Conservation (phyloP, 2,329 filamentous ascomycete species). For the Alternaria burnsii region DNA sequence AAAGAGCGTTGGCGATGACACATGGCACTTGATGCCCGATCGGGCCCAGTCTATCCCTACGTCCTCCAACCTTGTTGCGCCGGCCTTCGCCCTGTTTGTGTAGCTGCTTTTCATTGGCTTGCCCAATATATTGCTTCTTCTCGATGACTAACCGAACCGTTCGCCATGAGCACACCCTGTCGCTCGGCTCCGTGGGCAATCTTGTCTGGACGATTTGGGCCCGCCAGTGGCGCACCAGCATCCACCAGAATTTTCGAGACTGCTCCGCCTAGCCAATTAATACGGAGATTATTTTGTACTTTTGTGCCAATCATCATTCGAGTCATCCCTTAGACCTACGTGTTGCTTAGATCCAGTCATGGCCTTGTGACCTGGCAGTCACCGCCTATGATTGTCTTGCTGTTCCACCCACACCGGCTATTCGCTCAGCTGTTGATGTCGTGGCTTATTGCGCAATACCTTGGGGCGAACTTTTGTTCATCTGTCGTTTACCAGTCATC, state of each 20-base stretch:
- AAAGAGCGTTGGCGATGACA: conserved; percentile 42
- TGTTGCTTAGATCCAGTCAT: conserved; percentile 22
- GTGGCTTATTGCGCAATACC: conserved; percentile 40
- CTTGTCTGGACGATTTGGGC: conserved; percentile 21
- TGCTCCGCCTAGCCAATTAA: conserved; percentile 42
- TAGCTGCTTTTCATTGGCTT: conserved; percentile 34
- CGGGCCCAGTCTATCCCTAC: conserved; percentile 21
- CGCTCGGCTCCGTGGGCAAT: conserved; percentile 20
- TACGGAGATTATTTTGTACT: conserved; percentile 40
- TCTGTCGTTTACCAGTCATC: conserved; percentile 8
- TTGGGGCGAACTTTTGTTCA: conserved; percentile 15
- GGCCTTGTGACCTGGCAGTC: conserved; percentile 38
- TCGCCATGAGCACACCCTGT: conserved; percentile 14
- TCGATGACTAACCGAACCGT: conserved; percentile 40
- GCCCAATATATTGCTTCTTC: conserved; percentile 35
- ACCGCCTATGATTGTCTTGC: conserved; percentile 21
- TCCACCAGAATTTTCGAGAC: conserved; percentile 43
- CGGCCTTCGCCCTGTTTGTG: conserved; percentile 25
- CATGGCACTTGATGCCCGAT: conserved; percentile 38
- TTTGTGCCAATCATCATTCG: conserved; percentile 41
- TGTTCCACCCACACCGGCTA: conserved; percentile 23
- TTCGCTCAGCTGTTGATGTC: conserved; percentile 23
- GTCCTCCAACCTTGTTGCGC: conserved; percentile 20
- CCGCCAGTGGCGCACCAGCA: conserved; percentile 41
- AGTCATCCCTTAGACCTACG: conserved; percentile 22